Conservation (phyloP, 768 basidiomycete species). For the Suillus paluster region DNA sequence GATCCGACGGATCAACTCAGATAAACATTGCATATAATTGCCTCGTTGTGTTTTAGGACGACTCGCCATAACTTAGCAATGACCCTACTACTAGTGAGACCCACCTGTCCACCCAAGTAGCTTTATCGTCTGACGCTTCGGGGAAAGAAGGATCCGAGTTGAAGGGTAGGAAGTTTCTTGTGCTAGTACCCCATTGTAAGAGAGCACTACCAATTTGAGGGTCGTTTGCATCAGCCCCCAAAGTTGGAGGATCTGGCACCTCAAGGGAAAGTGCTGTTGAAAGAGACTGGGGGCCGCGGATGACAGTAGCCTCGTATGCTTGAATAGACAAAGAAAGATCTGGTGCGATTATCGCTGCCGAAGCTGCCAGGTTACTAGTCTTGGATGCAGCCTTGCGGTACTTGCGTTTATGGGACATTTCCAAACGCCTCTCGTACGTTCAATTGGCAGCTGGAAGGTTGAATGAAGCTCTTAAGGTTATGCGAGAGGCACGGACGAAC, state of each 20-base stretch:
- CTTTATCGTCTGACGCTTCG: slow-evolving; percentile 21
- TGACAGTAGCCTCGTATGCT: slow-evolving; percentile 78
- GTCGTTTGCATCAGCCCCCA: slow-evolving; percentile 11
- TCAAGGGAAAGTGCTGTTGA: slow-evolving; percentile 43
- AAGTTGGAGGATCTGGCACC: slow-evolving; percentile 19
- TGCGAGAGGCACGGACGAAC: neutral
- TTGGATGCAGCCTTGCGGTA: neutral
- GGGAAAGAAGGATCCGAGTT: slow-evolving; percentile 14
- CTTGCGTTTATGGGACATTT: slow-evolving; percentile 12
- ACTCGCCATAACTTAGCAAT: neutral
- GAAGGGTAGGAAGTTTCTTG: slow-evolving; percentile 2
- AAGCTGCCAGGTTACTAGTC: neutral
- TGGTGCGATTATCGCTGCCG: neutral
- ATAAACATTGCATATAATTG: slow-evolving; percentile 5
- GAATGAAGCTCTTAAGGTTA: neutral
- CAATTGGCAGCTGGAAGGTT: neutral
- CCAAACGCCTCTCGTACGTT: neutral
- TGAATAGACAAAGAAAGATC: slow-evolving; percentile 54
- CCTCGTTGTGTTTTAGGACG: neutral
- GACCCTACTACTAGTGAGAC: slow-evolving; percentile 37
- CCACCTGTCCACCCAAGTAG: slow-evolving; percentile 86
- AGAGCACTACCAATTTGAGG: slow-evolving; percentile 36
- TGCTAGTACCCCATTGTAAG: slow-evolving; percentile 35
- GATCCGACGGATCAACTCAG: slow-evolving; percentile 14
- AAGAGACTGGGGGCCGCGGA: slow-evolving; percentile 53